Evolutionary conservation across 1,139 yeast genomes (phyloP), one percentile per base, ranked within the genome.

Genomic region (Wickerhamomyces sp.): DNA sequence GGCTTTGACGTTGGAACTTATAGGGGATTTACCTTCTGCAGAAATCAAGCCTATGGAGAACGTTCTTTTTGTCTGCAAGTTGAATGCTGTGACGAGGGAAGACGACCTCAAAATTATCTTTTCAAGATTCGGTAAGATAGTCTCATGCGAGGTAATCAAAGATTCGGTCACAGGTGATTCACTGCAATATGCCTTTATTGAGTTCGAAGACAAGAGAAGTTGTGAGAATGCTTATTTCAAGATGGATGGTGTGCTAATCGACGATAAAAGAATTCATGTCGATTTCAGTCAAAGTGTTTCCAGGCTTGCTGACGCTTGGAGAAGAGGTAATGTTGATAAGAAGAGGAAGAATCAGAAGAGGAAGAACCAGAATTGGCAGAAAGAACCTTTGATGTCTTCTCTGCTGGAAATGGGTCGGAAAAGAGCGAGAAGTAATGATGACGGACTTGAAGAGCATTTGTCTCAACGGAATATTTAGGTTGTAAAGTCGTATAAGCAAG

Each of bases 21-120:
- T 80, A 30, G 86, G 85, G 0, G 87, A 80, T 45, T 46, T 79
- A n/a, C 78, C 82, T 0, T 64, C 64, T 35, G 78, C 81, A 5
- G 70, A 69, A 16, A 71, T 70, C 19, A 67, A 69, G 42, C 88
- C 88, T 0, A 69, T 77, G 32, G 86, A 81, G 35, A 66, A 65
- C 31, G 75, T 78, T 3, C 51, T 80, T 13, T 80, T 80, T 49
- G 70, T 80, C 2, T 79, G 87, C 45, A 75, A 75, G 44, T 56
- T 80, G 42, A 80, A 80, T 43, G 75, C 83, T 0, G 57, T 77
- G 4, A 80, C 88, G 3, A 60, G 61, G 9, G 72, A 66, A 13
- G 75, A 70, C 8, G 81, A 80, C 33, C 54, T 79, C 23, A 62
- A 64, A 30, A 54, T 70, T 23, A 72, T 79, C 6, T 80, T 79